Base-by-base conservation (phyloP, 495 filamentous ascomycete genomes). In the Tetracladium setigerum region DNA sequence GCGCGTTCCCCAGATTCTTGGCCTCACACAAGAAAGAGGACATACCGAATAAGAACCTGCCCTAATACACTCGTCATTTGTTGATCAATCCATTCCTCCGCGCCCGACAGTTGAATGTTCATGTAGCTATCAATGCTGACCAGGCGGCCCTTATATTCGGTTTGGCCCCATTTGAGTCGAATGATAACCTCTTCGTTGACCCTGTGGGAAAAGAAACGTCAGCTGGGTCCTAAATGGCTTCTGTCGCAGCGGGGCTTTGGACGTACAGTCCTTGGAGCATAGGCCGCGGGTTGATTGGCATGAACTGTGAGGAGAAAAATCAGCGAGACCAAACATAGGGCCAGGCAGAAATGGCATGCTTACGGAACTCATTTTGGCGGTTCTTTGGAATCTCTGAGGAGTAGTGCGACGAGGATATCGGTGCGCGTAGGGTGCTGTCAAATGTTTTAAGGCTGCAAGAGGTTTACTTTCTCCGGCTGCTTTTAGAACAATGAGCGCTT, bases 41-140 rank as follows among this genome's bases (percentile, higher is more conserved):
- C 69, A 47, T 62, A 95, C 88, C 92, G 74, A 55, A 98, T 97
- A 55, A 98, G 62, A 41, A 97, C 92, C 64, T 95, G 81, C 15
- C 92, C 92, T 60, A 98, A 67, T 50, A 71, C 73, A 39, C 87
- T 89, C 27, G 84, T 87, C 59, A 76, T 82, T 76, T 92, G 88
- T 45, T 85, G 86, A 67, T 92, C 82, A 54, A 95, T 83, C 68
- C 78, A 95, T 61, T 97, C 94, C 69, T 94, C 87, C 40, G 92
- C 88, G 57, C 83, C 79, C 57, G 77, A 77, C 43, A 98, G 77
- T 67, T 96, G 86, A 52, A 98, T 81, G 70, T 98, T 98, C 90
- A 98, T 95, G 77, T 97, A 98, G 58, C 84, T 89, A 71, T 98
- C 92, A 55, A 95, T 86, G 68, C 78, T 86, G 56, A 97, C 87